Conservation (phyloP, 495 filamentous ascomycete genomes). For the Penicillium lagena region DNA sequence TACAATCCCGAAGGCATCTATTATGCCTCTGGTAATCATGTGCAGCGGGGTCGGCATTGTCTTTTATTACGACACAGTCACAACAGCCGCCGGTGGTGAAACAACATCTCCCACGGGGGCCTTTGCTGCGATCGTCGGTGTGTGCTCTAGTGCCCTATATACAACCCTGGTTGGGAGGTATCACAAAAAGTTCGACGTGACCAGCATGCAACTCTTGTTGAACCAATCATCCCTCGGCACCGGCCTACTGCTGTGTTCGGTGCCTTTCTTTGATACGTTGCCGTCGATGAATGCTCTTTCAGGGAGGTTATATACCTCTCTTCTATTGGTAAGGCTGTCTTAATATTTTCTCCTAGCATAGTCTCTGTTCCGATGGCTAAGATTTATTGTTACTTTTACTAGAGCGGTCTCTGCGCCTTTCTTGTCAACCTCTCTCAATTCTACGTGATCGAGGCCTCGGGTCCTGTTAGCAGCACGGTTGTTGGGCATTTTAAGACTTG, state of each 20-base stretch:
- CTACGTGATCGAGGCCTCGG: conserved; percentile 65
- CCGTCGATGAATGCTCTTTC: conserved; percentile 46
- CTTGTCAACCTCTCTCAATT: conserved; percentile 71
- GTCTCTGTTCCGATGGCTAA: too few relatives aligned
- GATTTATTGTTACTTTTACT: too few relatives aligned
- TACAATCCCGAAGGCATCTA: conserved; percentile 43
- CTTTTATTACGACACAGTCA: conserved; percentile 63
- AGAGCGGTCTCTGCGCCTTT: conserved; percentile 51
- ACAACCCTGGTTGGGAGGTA: conserved; percentile 64
- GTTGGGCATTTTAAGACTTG: conserved; percentile 55
- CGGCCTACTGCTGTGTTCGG: conserved; percentile 56
- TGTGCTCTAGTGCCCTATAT: conserved; percentile 61
- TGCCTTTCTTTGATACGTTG: conserved; percentile 59
- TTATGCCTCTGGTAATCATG: conserved; percentile 51
- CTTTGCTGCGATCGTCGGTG: conserved; percentile 57
- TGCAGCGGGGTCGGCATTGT: conserved; percentile 64
- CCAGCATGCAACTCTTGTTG: conserved; percentile 65
- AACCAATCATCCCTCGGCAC: conserved; percentile 65
- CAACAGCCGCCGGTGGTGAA: conserved; percentile 31
- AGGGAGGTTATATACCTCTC: conserved; percentile 12
- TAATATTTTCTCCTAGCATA: neutral
- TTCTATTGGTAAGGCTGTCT: conserved; percentile 30
- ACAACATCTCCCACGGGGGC: conserved; percentile 50
- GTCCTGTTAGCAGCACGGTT: conserved; percentile 64
- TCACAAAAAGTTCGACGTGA: conserved; percentile 59